These are phyloP conservation scores for Thymus quinquecostatus DNA, from an alignment of 257 asterid species.

Conservation along the genomic window DNA sequence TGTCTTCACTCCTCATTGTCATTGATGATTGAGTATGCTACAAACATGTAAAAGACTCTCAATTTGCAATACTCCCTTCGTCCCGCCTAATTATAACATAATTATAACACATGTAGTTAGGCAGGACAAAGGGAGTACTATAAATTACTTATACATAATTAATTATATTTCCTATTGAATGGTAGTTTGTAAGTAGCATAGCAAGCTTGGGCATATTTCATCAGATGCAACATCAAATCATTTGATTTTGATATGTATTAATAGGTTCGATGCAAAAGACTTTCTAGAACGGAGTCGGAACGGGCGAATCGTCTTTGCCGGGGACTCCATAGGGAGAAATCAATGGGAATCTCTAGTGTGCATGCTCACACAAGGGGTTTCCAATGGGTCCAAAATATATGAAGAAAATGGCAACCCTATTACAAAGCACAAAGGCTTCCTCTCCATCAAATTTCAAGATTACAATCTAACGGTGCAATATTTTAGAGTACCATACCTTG, in stretches of 20 bases:
- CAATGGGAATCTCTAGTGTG: slow-evolving; percentile 97
- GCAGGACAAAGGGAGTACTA: too few relatives aligned
- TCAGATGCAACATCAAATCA: neutral
- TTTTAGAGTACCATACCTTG: slow-evolving; percentile 84
- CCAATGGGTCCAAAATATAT: slow-evolving; percentile 56
- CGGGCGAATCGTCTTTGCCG: slow-evolving; percentile 78
- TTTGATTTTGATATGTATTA: neutral
- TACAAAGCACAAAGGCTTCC: slow-evolving; percentile 82
- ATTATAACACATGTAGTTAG: too few relatives aligned
- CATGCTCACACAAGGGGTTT: slow-evolving; percentile 76
- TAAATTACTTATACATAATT: too few relatives aligned
- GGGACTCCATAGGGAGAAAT: slow-evolving; percentile 93
- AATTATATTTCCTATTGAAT: too few relatives aligned
- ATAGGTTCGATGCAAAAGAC: slow-evolving; percentile 64
- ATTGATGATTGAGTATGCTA: too few relatives aligned
- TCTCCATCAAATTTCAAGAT: slow-evolving; percentile 74
- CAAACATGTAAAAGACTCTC: too few relatives aligned
- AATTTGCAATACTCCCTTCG: too few relatives aligned
- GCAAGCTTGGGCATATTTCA: too few relatives aligned
- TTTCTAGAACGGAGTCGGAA: slow-evolving; percentile 56
- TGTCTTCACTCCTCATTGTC: too few relatives aligned
- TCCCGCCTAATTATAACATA: too few relatives aligned
- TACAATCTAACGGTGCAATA: slow-evolving; percentile 81
- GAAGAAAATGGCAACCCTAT: slow-evolving; percentile 83
- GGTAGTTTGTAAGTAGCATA: too few relatives aligned